Evolutionary conservation across 2,329 filamentous ascomycete genomes (phyloP), one percentile per base, ranked within the genome.

Genomic region (Paecilomyces formosus): DNA sequence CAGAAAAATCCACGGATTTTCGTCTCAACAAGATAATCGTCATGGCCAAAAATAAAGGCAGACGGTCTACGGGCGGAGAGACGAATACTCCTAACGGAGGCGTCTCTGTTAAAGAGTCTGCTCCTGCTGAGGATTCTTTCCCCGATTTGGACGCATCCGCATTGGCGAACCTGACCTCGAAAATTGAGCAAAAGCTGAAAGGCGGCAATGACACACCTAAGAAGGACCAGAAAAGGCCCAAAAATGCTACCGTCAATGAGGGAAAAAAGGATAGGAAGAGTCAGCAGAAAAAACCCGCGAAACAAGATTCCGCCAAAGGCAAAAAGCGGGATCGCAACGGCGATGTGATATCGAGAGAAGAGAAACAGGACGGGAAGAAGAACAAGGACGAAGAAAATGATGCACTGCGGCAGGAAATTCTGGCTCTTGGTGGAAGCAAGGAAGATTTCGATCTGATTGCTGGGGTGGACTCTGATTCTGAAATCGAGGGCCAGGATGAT

Each of bases 241-340:
- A 39, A 60, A 57, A 35, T 30, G 11, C 21, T 21, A 1, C 65
- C 11, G 65, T 65, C 11, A 57, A 63, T 54, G 52, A 61, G 54
- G 59, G 63, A 56, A 67, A 68, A 53, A 67, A 70, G 24, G 57
- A 60, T 24, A 67, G 69, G 26, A 62, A 68, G 49, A 56, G 58
- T 53, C 62, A 64, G n/a, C 62, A 60, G 15, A 67, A 65, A 12
- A 22, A 54, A 12, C 58, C 61, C 49, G 31, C 58, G 30, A 66
- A 70, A 50, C 61, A 64, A 30, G 61, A 64, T 53, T 57, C 61
- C 31, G 63, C 65, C 30, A 64, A 72, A 53, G 75, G 75, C 58
- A 78, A 76, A 65, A 80, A 80, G 63, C 71, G 77, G 56, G 78
- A 78, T 65, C 73, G 74, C 62, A 77, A 74, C 63, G 77, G 77